Evolutionary conservation across 2,329 filamentous ascomycete genomes (phyloP).

Genomic region (Fusarium nygamai): DNA sequence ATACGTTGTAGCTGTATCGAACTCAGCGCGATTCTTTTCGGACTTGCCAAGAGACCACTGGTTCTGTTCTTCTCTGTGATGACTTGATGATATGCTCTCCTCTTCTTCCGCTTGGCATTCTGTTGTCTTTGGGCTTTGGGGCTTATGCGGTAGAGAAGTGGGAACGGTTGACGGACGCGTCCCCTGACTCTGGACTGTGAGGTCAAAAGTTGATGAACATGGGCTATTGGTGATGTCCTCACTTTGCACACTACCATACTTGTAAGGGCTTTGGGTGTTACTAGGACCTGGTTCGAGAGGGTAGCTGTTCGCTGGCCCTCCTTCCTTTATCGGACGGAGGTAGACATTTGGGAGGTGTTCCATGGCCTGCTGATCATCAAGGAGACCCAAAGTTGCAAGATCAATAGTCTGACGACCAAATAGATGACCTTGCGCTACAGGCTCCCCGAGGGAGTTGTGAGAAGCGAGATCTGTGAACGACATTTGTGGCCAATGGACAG

Average conservation of each 20-base stretch:
- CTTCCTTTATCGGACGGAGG: neutral
- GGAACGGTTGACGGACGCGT: neutral
- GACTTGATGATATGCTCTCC: rapidly evolving
- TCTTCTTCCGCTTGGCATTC: rapidly evolving
- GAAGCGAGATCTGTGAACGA: rapidly evolving
- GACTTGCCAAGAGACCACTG: rapidly evolving
- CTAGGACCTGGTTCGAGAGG: rapidly evolving
- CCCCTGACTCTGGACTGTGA: neutral
- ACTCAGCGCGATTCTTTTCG: rapidly evolving
- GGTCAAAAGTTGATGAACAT: neutral
- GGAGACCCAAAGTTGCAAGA: rapidly evolving
- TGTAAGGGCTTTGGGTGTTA: rapidly evolving
- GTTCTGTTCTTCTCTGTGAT: rapidly evolving
- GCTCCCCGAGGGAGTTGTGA: neutral
- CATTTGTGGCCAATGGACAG: rapidly evolving
- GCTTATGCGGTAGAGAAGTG: neutral
- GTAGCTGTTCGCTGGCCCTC: neutral
- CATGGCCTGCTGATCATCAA: rapidly evolving
- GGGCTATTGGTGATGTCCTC: neutral
- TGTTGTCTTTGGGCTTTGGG: neutral
- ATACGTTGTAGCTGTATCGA: neutral
- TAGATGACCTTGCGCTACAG: rapidly evolving
- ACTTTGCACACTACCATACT: no score
- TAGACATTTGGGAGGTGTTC: neutral
- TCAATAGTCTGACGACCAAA: rapidly evolving